These are phyloP conservation scores for Cutaneotrichosporon sp. DNA, from an alignment of 1,284 basidiomycete genomes.

Conservation along the genomic window DNA sequence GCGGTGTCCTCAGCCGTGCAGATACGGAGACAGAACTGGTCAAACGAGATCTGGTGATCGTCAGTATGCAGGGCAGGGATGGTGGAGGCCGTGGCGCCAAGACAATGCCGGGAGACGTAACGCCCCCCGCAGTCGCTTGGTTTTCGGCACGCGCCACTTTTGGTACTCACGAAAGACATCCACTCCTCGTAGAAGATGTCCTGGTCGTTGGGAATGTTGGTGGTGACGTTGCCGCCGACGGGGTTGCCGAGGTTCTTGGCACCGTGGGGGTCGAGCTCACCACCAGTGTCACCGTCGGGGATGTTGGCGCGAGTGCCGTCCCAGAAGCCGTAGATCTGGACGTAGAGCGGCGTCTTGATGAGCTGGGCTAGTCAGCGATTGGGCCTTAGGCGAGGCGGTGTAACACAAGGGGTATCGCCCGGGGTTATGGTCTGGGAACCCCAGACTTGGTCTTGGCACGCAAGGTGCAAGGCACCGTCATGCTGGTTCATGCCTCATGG, in stretches of 20 bases:
- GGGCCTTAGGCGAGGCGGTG: background rate
- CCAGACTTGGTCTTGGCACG: background rate
- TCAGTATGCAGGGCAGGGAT: background rate
- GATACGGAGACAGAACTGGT: slow-evolving; percentile 49
- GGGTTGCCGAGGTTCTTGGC: slow-evolving; percentile 51
- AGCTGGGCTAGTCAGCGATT: slow-evolving; percentile 2
- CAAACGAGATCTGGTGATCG: slow-evolving; percentile 43
- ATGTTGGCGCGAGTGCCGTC: slow-evolving; percentile 47
- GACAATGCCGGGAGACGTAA: background rate
- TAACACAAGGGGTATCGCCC: too few relatives aligned
- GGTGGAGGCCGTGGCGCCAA: background rate
- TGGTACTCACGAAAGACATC: slow-evolving; percentile 43
- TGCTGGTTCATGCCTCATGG: background rate
- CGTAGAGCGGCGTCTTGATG: slow-evolving; percentile 34
- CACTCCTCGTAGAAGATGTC: slow-evolving; percentile 54
- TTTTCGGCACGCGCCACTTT: background rate
- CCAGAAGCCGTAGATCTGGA: slow-evolving; percentile 52
- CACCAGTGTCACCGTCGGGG: slow-evolving; percentile 51
- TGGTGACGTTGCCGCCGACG: slow-evolving; percentile 53
- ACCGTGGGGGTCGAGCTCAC: slow-evolving; percentile 51
- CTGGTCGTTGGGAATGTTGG: slow-evolving; percentile 48
- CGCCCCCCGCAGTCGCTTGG: slow-evolving; percentile 8
- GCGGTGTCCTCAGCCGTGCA: slow-evolving; percentile 42
- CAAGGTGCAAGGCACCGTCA: too few relatives aligned
- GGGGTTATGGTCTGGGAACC: too few relatives aligned